These are phyloP conservation scores for Fusarium temperatum DNA, from an alignment of 2,329 filamentous ascomycete species.

Conservation along the genomic window DNA sequence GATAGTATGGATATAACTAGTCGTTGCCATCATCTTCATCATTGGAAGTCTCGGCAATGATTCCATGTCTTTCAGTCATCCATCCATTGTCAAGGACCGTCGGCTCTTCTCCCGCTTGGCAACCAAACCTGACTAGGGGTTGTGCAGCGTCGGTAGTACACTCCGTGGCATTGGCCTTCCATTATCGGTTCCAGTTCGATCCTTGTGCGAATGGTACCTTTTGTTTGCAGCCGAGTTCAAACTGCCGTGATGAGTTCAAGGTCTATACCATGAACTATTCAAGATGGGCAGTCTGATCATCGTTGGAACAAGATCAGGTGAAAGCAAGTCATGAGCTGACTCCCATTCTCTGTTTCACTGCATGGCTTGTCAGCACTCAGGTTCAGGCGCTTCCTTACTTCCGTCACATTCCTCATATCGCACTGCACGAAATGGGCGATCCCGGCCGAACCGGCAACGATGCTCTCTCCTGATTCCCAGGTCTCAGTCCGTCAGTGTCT, in stretches of 20 bases:
- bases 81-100: not conserved
- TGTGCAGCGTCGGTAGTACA: slow-evolving; percentile 8
- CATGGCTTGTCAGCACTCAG: not conserved
- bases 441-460: slow-evolving; percentile 25
- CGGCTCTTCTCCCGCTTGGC: slow-evolving; percentile 24
- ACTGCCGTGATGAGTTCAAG: slow-evolving; percentile 2
- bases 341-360: slow-evolving; percentile 5
- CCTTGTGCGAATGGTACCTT: not conserved
- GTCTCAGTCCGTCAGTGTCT: not conserved
- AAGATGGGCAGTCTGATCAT: not conserved
- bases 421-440: slow-evolving; percentile 14
- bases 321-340: not conserved
- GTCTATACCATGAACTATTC: not conserved
- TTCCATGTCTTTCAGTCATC: not conserved
- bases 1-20: not conserved
- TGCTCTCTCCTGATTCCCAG: not conserved
- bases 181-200: slow-evolving; percentile 1
- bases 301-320: not conserved
- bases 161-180: slow-evolving; percentile 6
- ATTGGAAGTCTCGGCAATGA: not conserved
- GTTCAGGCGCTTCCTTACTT: not conserved
- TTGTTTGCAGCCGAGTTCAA: not conserved
- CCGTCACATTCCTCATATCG: slow-evolving; percentile 31
- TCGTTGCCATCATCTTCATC: not conserved
- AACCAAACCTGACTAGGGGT: slow-evolving; percentile 16